Evolutionary conservation across 345 rosid species (phyloP), one percentile per base, ranked within the genome.

Genomic region (Diplotaxis tenuifolia): DNA sequence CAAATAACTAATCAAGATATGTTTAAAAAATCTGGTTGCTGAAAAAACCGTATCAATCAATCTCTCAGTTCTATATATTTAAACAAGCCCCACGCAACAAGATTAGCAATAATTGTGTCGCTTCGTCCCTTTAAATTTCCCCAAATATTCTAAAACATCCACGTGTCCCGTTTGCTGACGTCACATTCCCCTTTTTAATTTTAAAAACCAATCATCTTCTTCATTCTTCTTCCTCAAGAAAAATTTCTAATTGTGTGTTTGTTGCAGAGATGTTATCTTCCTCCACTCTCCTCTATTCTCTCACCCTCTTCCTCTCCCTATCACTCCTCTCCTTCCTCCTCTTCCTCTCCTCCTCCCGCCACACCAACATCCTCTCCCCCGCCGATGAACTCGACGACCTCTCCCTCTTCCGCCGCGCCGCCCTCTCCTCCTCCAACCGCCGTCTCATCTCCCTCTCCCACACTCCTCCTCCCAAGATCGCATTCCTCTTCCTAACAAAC

Each of bases 401-500:
- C 15, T 47, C 83, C 1, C 90, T 90, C 75, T 93, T 93, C 83
- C 86, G 63, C 29, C 82, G 82, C 60, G 98, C 93, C 36, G 29
- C 82, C 14, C 34, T 52, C 1, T 50, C 80, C 42, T 53, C 80
- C 16, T 69, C 18, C 21, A 58, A 36, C 55, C 81, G 81, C n/a
- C 81, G 73, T 15, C 63, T 70, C 63, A 61, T 71, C 45, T 78
- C 81, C 22, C 65, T 78, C 62, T 78, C 88, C 12, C 11, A 34
- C 9, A 34, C 40, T 32, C 68, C 74, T 36, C 84, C 93, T 16
- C 77, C 69, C 0, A 93, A 87, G 73, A 87, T 93, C 74, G 98
- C 98, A 8, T 93, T 93, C 72, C 96, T 93, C 66, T 93, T 93
- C 86, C 89, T 93, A 34, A 93, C 98, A 0, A 90, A 90, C 86